Conservation (phyloP, 2,329 filamentous ascomycete genomes). For the Cadophora luteo-olivacea region DNA sequence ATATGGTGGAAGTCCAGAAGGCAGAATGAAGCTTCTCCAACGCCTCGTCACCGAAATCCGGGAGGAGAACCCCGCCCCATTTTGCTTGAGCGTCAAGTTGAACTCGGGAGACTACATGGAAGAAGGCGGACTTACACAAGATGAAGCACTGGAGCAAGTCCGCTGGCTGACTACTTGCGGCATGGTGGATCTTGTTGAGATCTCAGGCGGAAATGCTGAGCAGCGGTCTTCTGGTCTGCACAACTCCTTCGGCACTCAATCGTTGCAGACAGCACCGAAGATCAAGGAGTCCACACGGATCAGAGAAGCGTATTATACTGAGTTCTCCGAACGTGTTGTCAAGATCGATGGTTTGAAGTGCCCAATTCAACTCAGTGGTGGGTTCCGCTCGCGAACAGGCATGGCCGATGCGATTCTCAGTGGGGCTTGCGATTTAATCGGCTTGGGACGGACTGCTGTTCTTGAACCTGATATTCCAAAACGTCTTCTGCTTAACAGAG, state of each 20-base stretch:
- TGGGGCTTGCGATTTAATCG: constrained; percentile 27
- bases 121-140: constrained; percentile 23
- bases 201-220: constrained; percentile 55
- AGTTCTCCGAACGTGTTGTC: constrained; percentile 27
- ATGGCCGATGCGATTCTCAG: constrained; percentile 26
- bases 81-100: constrained; percentile 31
- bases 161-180: constrained; percentile 24
- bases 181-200: constrained; percentile 31
- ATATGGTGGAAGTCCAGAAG: constrained; percentile 55
- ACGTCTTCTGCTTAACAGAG: constrained; percentile 29
- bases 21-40: constrained; percentile 26
- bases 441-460: constrained; percentile 24
- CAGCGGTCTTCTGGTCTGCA: constrained; percentile 43
- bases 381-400: constrained; percentile 23
- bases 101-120: constrained; percentile 30
- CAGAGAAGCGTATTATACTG: constrained; percentile 24
- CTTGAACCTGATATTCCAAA: constrained; percentile 29
- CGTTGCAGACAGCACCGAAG: constrained; percentile 10
- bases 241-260: constrained; percentile 10
- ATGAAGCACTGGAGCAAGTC: constrained; percentile 29
- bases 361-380: constrained; percentile 23
- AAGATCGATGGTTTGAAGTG: constrained; percentile 21
- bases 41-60: constrained; percentile 27
- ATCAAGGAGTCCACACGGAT: constrained; percentile 28
- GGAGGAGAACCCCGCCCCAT: constrained; percentile 18